phyloP scores from a whole-genome alignment of 1,284 basidiomycete species.

The Athelia sp. region DNA sequence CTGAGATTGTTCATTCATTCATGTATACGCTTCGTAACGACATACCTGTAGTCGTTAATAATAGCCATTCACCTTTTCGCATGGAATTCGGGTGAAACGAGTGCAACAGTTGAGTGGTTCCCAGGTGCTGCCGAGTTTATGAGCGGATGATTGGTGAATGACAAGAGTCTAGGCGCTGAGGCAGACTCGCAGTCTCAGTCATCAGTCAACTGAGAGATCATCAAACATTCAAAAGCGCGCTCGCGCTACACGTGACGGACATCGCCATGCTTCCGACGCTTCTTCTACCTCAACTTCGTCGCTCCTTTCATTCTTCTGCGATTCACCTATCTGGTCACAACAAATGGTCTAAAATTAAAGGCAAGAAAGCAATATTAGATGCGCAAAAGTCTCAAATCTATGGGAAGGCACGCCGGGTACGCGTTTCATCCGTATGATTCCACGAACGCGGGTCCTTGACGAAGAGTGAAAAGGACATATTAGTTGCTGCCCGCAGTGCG shows the following conservation, averaged over 20 bases:
- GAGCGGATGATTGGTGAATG: too few species aligned
- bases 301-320: background rate
- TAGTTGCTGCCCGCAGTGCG: background rate
- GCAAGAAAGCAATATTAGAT: conserved; percentile 74
- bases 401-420: conserved; percentile 55
- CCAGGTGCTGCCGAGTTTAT: too few species aligned
- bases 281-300: background rate
- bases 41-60: background rate
- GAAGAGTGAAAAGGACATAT: background rate
- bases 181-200: background rate
- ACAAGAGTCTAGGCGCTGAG: too few species aligned
- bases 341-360: conserved; percentile 84
- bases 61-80: background rate
- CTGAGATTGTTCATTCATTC: too few species aligned
- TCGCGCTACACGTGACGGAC: background rate
- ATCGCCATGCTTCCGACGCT: background rate
- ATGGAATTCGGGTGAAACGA: too few species aligned
- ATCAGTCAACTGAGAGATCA: too few species aligned
- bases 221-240: background rate
- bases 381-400: conserved; percentile 58
- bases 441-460: too few species aligned
- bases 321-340: background rate
- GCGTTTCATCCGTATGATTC: background rate
- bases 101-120: too few species aligned
- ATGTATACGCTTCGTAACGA: too few species aligned